phyloP scores from a whole-genome alignment of 2,329 filamentous ascomycete species.

The Talaromyces funiculosus region DNA sequence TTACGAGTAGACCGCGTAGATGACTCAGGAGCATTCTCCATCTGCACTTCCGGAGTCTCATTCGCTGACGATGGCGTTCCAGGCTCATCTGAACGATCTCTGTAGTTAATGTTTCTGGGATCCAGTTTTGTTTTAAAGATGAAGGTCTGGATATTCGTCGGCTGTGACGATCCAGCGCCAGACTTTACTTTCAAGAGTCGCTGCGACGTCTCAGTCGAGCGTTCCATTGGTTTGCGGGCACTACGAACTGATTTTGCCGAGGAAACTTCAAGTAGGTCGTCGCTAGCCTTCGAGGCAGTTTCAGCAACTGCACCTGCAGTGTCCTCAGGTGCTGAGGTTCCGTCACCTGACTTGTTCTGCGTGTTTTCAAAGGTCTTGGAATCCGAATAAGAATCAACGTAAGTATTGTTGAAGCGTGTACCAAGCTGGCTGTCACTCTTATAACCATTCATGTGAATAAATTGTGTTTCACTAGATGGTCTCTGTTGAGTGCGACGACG shows the following conservation, averaged over 20 bases:
- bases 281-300: constrained; percentile 9
- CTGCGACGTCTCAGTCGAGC: constrained; percentile 12
- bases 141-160: constrained; percentile 14
- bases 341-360: constrained; percentile 8
- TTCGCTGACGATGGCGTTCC: constrained; percentile 8
- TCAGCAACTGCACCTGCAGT: background rate
- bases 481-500: constrained; percentile 12
- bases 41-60: constrained; percentile 1
- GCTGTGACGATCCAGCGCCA: constrained; percentile 11
- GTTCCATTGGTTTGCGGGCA: constrained; percentile 8
- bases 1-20: constrained; percentile 6
- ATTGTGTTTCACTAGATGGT: constrained; percentile 12
- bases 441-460: constrained; percentile 15
- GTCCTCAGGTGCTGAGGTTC: constrained; percentile 3
- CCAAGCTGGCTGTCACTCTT: constrained; percentile 15
- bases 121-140: constrained; percentile 14
- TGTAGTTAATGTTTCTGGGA: constrained; percentile 5
- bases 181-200: constrained; percentile 14
- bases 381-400: constrained; percentile 12
- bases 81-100: constrained; percentile 12
- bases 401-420: constrained; percentile 12
- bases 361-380: constrained; percentile 11
- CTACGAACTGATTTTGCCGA: constrained; percentile 9
- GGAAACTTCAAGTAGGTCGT: constrained; percentile 7
- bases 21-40: background rate